phyloP scores from a whole-genome alignment of 805 yeast genomes.

The Starmerella khaoyaiensis region DNA sequence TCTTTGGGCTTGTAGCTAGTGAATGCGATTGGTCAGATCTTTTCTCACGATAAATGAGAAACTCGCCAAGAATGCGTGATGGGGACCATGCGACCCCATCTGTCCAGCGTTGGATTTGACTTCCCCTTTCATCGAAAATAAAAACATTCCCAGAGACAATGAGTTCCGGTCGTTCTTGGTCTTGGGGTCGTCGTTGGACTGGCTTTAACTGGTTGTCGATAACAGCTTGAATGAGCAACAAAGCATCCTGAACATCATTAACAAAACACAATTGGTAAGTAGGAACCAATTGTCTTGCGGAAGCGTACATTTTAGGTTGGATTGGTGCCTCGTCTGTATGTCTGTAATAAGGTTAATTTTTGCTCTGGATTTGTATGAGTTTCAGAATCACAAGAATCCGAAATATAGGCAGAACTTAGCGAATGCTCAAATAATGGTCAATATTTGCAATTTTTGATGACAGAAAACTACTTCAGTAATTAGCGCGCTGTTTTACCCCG shows the following conservation, averaged over 20 bases:
- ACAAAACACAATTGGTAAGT: conserved; percentile 59
- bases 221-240: conserved; percentile 68
- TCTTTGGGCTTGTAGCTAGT: not conserved
- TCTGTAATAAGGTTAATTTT: too few relatives aligned
- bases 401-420: too few relatives aligned
- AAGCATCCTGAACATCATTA: conserved; percentile 71
- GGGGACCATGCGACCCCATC: conserved; percentile 96
- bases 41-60: conserved; percentile 68
- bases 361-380: too few relatives aligned
- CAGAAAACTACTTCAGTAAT: too few relatives aligned
- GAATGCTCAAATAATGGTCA: too few relatives aligned
- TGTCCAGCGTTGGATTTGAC: conserved; percentile 89
- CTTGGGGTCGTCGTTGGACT: conserved; percentile 71
- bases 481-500: too few relatives aligned
- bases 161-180: conserved; percentile 51
- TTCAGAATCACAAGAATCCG: too few relatives aligned
- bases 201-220: conserved; percentile 45
- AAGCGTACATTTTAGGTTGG: conserved; percentile 1
- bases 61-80: conserved; percentile 72
- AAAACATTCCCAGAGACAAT: conserved; percentile 71
- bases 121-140: conserved; percentile 68
- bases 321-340: too few relatives aligned
- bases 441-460: too few relatives aligned
- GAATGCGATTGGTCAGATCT: conserved; percentile 25
- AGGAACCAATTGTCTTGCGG: conserved; percentile 29